A percentile compares a stretch with the other conserved stretches of the same genome.
Evolutionary conservation across 306 rosid species (phyloP).

Genomic region (Casuarina equisetifolia): DNA sequence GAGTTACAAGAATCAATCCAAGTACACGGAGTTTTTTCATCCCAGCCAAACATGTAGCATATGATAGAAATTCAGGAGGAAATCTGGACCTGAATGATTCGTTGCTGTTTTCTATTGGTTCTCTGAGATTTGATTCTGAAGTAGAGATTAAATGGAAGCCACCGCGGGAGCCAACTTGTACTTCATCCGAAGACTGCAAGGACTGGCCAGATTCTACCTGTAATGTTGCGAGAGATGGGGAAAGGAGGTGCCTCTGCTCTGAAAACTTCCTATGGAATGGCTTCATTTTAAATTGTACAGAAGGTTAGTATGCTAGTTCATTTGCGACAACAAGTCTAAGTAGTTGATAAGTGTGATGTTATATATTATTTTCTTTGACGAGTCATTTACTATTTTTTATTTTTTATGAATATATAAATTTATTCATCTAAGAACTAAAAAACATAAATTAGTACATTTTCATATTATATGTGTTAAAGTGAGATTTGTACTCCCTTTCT

Average conservation of each 20-base stretch:
- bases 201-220: conserved; percentile 45
- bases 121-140: not conserved
- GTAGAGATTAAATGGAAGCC: too few species aligned
- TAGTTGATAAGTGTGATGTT: too few species aligned
- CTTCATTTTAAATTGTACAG: conserved; percentile 14
- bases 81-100: not conserved
- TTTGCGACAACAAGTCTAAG: too few species aligned
- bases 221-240: conserved; percentile 1
- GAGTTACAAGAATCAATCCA: conserved; percentile 14
- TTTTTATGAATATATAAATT: too few species aligned
- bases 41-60: not conserved
- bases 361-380: too few species aligned
- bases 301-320: conserved; percentile 6
- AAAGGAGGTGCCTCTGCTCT: conserved; percentile 38
- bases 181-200: conserved; percentile 15
- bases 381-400: too few species aligned
- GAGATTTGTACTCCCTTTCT: too few species aligned
- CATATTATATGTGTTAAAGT: too few species aligned
- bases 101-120: conserved; percentile 14
- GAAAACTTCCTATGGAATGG: conserved; percentile 27
- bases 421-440: too few species aligned
- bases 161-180: conserved; percentile 32
- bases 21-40: conserved; percentile 17
- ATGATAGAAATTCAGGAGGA: not conserved
- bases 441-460: too few species aligned